Evolutionary conservation across 805 yeast genomes (phyloP), one percentile per base, ranked within the genome.

Genomic region (Wickerhamomyces mucosus): DNA sequence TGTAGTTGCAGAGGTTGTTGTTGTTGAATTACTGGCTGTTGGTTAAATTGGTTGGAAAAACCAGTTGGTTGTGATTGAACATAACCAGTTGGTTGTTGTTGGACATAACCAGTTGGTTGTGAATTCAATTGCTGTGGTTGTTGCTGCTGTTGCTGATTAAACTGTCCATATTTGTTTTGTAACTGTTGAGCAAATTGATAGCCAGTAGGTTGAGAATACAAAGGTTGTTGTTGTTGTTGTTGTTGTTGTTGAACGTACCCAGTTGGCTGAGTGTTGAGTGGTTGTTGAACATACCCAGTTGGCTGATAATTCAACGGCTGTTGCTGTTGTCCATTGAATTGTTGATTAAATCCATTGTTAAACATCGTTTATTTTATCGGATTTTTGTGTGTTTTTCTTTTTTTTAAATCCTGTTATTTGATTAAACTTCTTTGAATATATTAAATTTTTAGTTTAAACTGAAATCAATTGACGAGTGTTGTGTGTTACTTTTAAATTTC

Each of bases 1-100:
- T 65, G 69, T 12, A 60, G 46, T 22, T 46, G 51, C 21, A 53
- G 43, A 21, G 49, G 55, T 33, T 50, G 60, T 21, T 39, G 50
- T 29, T 47, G 59, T 29, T 46, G 63, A 17, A 16, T 7, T 23
- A 14, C 16, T 6, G 15, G 13, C 13, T 21, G 24, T 6, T 7
- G 13, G 11, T 21, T n/a, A 12, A 12, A 14, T 14, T 21, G 24
- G 13, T n/a, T 12, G 24, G 6, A 59, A 15, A 27, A 49, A 7
- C 61, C 63, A 15, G 63, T 55, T 15, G 48, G 47, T 35, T 55
- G 62, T 9, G 52, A 32, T 36, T 50, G 45, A 23, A 43, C 18
- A 26, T 28, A 16, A 23, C 26, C 26, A 23, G 26, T 23, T 6
- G 33, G 31, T 29, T 43, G 40, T 18, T 29, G 31, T 27, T 42